phyloP scores from a whole-genome alignment of 1,139 yeast species.

The Hemisphaericaspora xylofermentans region DNA sequence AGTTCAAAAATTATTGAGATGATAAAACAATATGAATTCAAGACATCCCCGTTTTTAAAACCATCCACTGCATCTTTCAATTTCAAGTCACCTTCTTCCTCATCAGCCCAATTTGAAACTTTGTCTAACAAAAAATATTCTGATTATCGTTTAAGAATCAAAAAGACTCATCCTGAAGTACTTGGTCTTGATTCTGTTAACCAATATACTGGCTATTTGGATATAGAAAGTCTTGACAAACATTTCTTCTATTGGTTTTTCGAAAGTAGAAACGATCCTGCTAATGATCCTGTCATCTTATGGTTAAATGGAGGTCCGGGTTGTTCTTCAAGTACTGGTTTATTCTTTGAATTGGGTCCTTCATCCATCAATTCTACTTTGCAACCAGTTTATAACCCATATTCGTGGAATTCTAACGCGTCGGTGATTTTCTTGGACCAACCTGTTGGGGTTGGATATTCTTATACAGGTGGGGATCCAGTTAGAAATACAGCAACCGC shows the following conservation, averaged over 20 bases:
- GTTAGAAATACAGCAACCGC: constrained; percentile 68
- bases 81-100: background rate
- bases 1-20: constrained; percentile 18
- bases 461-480: constrained; percentile 58
- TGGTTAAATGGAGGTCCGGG: constrained; percentile 96
- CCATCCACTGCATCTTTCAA: constrained; percentile 2
- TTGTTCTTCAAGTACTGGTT: constrained; percentile 86
- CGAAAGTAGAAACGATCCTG: constrained; percentile 87
- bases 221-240: constrained; percentile 54
- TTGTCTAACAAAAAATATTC: constrained; percentile 25
- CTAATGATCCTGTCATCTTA: constrained; percentile 76
- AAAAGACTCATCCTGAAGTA: constrained; percentile 39
- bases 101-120: constrained; percentile 18
- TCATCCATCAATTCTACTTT: constrained; percentile 65
- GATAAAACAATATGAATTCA: constrained; percentile 19
- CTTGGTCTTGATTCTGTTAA: constrained; percentile 56
- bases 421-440: constrained; percentile 90
- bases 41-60: background rate
- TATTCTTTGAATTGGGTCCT: constrained; percentile 89
- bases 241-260: constrained; percentile 89
- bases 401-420: constrained; percentile 88
- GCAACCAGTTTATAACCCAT: constrained; percentile 72
- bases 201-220: constrained; percentile 68
- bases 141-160: constrained; percentile 42
- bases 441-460: constrained; percentile 89